Conservation (phyloP, 2,329 filamentous ascomycete species). For the Cryphonectria japonica region DNA sequence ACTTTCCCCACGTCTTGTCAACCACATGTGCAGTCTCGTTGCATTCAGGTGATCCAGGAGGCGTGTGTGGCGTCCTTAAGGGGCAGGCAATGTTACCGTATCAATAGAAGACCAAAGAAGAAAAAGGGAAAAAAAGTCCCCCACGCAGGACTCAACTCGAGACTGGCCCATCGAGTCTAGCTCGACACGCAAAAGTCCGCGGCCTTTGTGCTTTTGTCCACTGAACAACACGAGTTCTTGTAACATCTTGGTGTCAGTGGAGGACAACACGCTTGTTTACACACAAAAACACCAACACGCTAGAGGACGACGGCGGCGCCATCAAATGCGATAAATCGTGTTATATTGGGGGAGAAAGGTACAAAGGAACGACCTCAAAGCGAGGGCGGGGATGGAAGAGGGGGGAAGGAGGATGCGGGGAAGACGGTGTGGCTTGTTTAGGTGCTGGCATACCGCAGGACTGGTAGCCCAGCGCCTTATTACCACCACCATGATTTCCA, state of each 20-base stretch:
- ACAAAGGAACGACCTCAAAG: neutral
- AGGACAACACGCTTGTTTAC: no score
- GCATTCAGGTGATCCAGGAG: slow-evolving; percentile 10
- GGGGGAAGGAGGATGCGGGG: neutral
- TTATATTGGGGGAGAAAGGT: neutral
- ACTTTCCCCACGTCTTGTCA: neutral
- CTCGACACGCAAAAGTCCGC: neutral
- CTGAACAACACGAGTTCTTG: neutral
- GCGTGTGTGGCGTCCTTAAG: neutral
- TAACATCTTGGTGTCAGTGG: neutral
- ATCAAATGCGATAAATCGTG: neutral
- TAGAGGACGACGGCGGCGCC: no score
- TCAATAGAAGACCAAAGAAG: neutral
- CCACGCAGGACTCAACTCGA: neutral
- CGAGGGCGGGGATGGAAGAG: neutral
- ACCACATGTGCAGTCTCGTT: neutral
- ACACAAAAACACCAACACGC: no score
- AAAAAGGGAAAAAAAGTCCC: neutral
- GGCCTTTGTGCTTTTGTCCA: neutral
- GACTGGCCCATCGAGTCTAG: neutral
- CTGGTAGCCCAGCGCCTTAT: neutral
- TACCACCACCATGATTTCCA: neutral
- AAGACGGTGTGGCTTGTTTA: neutral
- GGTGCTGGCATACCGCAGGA: neutral
- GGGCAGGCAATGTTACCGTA: neutral